phyloP scores from a whole-genome alignment of 2,329 filamentous ascomycete species.

The Scolecobasidium constrictum region DNA sequence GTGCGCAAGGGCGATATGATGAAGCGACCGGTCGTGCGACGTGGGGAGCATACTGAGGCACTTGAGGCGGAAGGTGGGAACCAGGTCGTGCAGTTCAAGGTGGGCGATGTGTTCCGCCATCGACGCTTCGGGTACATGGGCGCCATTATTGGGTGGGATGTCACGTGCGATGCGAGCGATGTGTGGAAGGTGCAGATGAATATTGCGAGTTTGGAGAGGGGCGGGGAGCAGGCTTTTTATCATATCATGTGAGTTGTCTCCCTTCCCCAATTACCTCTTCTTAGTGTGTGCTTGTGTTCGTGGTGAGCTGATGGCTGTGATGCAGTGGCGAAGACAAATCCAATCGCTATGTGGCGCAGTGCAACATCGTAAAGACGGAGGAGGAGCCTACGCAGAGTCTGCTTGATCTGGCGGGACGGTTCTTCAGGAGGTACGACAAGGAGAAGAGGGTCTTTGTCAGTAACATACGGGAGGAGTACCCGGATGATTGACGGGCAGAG shows the following conservation, averaged over 20 bases:
- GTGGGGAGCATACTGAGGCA: slow-evolving; percentile 15
- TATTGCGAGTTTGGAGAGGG: slow-evolving; percentile 52
- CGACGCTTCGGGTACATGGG: slow-evolving; percentile 68
- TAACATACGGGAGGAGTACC: slow-evolving; percentile 73
- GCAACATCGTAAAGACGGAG: slow-evolving; percentile 61
- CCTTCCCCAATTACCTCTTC: slow-evolving; percentile 10
- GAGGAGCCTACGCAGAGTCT: slow-evolving; percentile 37
- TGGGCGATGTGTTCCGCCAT: slow-evolving; percentile 81
- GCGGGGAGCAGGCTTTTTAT: slow-evolving; percentile 60
- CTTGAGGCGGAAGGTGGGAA: slow-evolving; percentile 14
- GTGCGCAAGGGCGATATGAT: slow-evolving; percentile 48
- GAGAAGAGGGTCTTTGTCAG: slow-evolving; percentile 62
- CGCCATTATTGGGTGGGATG: slow-evolving; percentile 81
- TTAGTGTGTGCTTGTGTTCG: slow-evolving; percentile 4
- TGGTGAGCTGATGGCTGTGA: slow-evolving; percentile 7
- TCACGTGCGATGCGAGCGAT: slow-evolving; percentile 46
- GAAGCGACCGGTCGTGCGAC: slow-evolving; percentile 6
- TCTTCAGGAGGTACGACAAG: slow-evolving; percentile 78
- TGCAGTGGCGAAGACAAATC: slow-evolving; percentile 54
- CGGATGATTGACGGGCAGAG: slow-evolving; percentile 37
- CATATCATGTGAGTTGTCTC: slow-evolving; percentile 63
- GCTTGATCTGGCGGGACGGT: slow-evolving; percentile 63
- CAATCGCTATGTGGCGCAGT: slow-evolving; percentile 66
- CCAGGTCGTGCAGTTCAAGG: slow-evolving; percentile 51
- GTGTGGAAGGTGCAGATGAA: slow-evolving; percentile 54